Conservation (phyloP, 139 green algal genomes). For the Picochlorum costavermella region DNA sequence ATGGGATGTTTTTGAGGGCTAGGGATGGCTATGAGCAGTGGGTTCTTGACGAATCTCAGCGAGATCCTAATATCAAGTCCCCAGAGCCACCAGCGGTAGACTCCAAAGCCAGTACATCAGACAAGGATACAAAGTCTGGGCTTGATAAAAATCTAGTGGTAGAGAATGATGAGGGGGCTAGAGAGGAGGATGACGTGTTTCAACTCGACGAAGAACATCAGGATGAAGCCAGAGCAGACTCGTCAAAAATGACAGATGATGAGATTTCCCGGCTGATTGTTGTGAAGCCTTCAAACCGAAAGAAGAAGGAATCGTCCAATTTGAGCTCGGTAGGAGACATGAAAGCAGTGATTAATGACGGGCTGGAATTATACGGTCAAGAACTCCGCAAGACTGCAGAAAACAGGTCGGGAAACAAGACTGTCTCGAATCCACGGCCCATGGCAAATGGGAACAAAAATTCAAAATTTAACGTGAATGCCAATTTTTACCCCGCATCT, state of each 20-base stretch:
- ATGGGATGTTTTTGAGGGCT: conserved; percentile 45
- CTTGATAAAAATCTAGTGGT: conserved; percentile 3
- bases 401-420: background rate
- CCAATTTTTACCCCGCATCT: conserved; percentile 47
- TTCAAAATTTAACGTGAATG: conserved; percentile 3
- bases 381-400: conserved; percentile 32
- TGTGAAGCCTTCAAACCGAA: conserved; percentile 40
- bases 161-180: conserved; percentile 30
- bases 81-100: conserved; percentile 13
- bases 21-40: conserved; percentile 53
- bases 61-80: conserved; percentile 27
- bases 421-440: background rate
- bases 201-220: conserved; percentile 52
- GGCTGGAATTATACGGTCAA: conserved; percentile 70
- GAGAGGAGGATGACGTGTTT: conserved; percentile 65
- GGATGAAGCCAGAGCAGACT: conserved; percentile 12
- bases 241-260: conserved; percentile 25
- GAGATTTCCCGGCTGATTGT: conserved; percentile 53
- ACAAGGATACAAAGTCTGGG: conserved; percentile 1
- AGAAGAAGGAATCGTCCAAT: background rate
- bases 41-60: conserved; percentile 57
- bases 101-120: background rate
- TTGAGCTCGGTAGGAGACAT: conserved; percentile 22
- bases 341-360: conserved; percentile 69
- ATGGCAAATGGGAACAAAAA: background rate